Percentiles rank a stretch among this genome's conserved stretches.
Conservation (phyloP, 2,329 filamentous ascomycete genomes). For the Aspergillus pseudoglaucus region DNA sequence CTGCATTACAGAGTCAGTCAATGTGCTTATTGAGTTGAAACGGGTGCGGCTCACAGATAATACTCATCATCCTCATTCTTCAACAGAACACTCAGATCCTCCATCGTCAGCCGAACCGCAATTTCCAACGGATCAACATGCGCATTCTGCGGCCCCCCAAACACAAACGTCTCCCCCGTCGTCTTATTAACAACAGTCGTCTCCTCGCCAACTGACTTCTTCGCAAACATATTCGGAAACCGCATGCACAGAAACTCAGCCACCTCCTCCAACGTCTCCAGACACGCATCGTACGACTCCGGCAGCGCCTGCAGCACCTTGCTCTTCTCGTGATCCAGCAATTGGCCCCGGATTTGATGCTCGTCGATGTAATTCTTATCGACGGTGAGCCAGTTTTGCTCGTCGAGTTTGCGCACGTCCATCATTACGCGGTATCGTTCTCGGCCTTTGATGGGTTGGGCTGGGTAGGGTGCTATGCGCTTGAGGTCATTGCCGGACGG, state of each 20-base stretch:
- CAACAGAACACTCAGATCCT: conserved; percentile 47
- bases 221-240: conserved; percentile 41
- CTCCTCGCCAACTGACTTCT: conserved; percentile 17
- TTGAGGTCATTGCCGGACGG: conserved; percentile 20
- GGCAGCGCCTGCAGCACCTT: conserved; percentile 43
- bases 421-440: conserved; percentile 41
- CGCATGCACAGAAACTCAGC: conserved; percentile 39
- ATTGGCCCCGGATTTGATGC: conserved; percentile 35
- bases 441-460: conserved; percentile 32
- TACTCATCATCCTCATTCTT: conserved; percentile 42
- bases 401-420: conserved; percentile 42
- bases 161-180: conserved; percentile 38
- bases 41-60: conserved; percentile 35
- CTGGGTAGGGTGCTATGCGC: conserved; percentile 31
- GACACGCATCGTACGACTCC: conserved; percentile 40
- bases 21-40: background rate
- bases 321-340: conserved; percentile 33
- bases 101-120: conserved; percentile 45
- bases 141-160: conserved; percentile 25
- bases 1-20: conserved; percentile 19
- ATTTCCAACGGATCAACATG: conserved; percentile 43
- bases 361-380: conserved; percentile 42
- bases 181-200: conserved; percentile 38
- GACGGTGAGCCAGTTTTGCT: conserved; percentile 44
- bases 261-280: conserved; percentile 43